A percentile compares a stretch with the other conserved stretches of the same genome.
Evolutionary conservation across 352 stramenopile species (phyloP).

Genomic region (Pythium chondricola): DNA sequence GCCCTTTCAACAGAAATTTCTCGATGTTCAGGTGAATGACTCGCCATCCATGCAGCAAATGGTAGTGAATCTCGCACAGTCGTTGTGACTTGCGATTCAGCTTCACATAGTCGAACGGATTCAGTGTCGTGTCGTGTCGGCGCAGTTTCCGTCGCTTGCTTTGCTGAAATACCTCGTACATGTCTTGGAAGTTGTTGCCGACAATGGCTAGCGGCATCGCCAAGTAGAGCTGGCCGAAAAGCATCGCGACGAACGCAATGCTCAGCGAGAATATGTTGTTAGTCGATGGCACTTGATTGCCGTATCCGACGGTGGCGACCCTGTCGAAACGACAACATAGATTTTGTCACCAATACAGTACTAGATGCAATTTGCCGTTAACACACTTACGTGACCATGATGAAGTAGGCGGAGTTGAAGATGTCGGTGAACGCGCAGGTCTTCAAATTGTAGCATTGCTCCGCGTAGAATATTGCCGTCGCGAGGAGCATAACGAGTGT

Average conservation of each 20-base stretch:
- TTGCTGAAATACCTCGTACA: slow-evolving; percentile 54
- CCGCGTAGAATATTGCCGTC: slow-evolving; percentile 66
- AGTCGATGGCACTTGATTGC: slow-evolving; percentile 51
- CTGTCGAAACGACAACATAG: slow-evolving; percentile 19
- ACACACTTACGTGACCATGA: slow-evolving; percentile 75
- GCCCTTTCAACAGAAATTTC: slow-evolving; percentile 18
- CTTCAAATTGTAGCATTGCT: slow-evolving; percentile 70
- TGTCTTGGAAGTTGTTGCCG: slow-evolving; percentile 64
- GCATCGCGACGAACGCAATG: slow-evolving; percentile 60
- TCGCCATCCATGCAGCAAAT: slow-evolving; percentile 43
- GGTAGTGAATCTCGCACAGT: slow-evolving; percentile 55
- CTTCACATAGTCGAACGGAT: slow-evolving; percentile 41
- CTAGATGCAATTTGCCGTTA: not conserved
- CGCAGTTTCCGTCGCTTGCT: slow-evolving; percentile 45
- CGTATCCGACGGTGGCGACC: slow-evolving; percentile 73
- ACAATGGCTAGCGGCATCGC: slow-evolving; percentile 75
- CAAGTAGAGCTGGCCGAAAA: slow-evolving; percentile 75
- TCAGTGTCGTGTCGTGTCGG: slow-evolving; percentile 41
- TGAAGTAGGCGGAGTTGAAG: slow-evolving; percentile 80
- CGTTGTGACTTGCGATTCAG: slow-evolving; percentile 40
- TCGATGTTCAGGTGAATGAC: slow-evolving; percentile 38
- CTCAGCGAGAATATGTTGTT: slow-evolving; percentile 43
- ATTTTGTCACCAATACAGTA: not conserved
- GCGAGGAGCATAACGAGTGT: slow-evolving; percentile 70
- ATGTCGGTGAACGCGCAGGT: slow-evolving; percentile 81